These are phyloP conservation scores for Ehretia macrophylla DNA, from an alignment of 257 asterid genomes.

Conservation along the genomic window DNA sequence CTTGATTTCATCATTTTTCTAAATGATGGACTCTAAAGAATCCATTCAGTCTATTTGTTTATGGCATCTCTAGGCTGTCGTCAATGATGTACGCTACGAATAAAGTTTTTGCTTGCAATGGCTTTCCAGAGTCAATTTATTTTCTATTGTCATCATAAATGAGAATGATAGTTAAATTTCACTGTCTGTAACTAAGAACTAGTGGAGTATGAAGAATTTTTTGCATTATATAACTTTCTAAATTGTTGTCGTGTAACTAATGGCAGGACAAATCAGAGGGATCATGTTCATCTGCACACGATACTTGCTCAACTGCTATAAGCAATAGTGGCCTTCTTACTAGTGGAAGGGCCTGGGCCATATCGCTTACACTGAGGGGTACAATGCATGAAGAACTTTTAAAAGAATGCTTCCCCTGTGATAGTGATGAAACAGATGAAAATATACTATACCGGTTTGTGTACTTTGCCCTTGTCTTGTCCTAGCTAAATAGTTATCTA, in stretches of 20 bases:
- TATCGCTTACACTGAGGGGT: slow-evolving; percentile 73
- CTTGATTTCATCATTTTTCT: too few species aligned
- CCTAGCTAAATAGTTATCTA: slow-evolving; percentile 5
- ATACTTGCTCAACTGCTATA: slow-evolving; percentile 29
- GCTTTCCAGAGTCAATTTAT: too few species aligned
- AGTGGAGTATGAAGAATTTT: background rate
- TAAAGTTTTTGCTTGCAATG: background rate
- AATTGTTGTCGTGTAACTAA: background rate
- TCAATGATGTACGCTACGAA: too few species aligned
- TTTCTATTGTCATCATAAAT: too few species aligned
- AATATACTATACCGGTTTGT: slow-evolving; percentile 69
- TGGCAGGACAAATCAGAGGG: slow-evolving; percentile 60
- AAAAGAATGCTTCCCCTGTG: slow-evolving; percentile 57
- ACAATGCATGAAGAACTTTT: slow-evolving; percentile 57
- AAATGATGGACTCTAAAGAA: too few species aligned
- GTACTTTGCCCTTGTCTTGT: slow-evolving; percentile 15
- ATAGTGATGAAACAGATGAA: slow-evolving; percentile 37
- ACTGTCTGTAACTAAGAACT: background rate
- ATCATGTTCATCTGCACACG: slow-evolving; percentile 41
- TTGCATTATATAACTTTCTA: background rate
- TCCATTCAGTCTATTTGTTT: too few species aligned
- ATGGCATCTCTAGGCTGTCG: too few species aligned
- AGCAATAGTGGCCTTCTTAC: slow-evolving; percentile 49
- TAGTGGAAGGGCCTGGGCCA: slow-evolving; percentile 84
- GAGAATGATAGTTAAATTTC: background rate